Evolutionary conservation across 2,329 filamentous ascomycete species (phyloP), one percentile per base, ranked within the genome.

Genomic region (Emergomyces orientalis): DNA sequence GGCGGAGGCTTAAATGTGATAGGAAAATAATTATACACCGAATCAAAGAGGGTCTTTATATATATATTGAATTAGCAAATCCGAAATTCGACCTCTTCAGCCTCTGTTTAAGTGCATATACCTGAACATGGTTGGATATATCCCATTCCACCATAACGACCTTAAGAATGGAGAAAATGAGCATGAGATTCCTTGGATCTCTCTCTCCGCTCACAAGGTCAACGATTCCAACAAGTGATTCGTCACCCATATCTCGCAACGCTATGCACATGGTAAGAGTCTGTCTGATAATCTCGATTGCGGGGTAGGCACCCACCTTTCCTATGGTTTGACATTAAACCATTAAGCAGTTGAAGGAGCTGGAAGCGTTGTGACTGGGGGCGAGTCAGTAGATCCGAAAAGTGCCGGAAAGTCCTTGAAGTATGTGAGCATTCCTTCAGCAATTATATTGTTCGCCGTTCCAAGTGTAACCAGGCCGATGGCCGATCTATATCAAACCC

Each of bases 21-120:
- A 0, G 86, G 86, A 70, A 88, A 89, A 72, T 89, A 89, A 68
- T 87, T 88, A 73, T 88, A 89, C 22, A 87, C 85, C 3, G 85
- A 81, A 66, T 89, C 86, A 69, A 88, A 88, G 54, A 88, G 77
- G 37, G 74, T 70, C 78, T 78, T 64, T 17, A 62, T 57, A 58
- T 47, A 32, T 9, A 14, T 22, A 14, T 39, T 17, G 39, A 30
- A 25, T 63, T n/a, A 58, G 52, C 8, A 30, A 52, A 45, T 59
- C 14, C 17, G 41, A 45, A 34, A 7, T 32, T 47, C 37, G 22
- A 47, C 27, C 4, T 49, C 1, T 27, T 14, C 8, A 6, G 43
- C 13, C 30, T 22, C 6, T 9, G 22, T 27, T 41, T 25, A 41
- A 17, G 27, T 32, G 41, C 66, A 60, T 66, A 52, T 74, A 83